phyloP scores from a whole-genome alignment of 2,329 filamentous ascomycete genomes.

The Aspergillus viridinutans region DNA sequence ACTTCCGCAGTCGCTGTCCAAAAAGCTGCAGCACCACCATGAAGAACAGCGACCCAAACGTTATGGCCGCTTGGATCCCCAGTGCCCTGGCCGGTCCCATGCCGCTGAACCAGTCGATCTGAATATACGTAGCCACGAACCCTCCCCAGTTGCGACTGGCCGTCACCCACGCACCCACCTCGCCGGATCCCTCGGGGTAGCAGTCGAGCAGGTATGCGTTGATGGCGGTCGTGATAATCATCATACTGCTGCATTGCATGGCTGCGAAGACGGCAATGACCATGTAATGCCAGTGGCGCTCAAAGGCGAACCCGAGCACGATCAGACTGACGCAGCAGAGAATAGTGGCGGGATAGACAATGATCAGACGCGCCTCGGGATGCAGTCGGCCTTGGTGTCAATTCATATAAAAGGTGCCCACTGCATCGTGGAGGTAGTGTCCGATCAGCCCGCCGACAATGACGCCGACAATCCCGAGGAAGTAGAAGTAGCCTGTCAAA shows the following conservation, averaged over 20 bases:
- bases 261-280: conserved; percentile 46
- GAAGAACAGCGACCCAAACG: conserved; percentile 31
- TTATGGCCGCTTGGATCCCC: conserved; percentile 44
- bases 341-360: conserved; percentile 39
- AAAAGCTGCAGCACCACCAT: conserved; percentile 32
- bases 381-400: conserved; percentile 50
- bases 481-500: conserved; percentile 47
- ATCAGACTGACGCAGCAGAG: conserved; percentile 21
- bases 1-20: conserved; percentile 32
- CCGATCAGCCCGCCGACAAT: conserved; percentile 46
- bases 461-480: conserved; percentile 51
- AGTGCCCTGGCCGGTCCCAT: conserved; percentile 42
- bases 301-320: conserved; percentile 47
- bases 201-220: conserved; percentile 50
- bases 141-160: conserved; percentile 46
- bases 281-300: conserved; percentile 48
- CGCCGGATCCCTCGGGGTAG: conserved; percentile 33
- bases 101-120: conserved; percentile 48
- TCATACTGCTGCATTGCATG: conserved; percentile 52
- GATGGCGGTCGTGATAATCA: conserved; percentile 50
- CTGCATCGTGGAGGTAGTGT: conserved; percentile 52
- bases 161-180: conserved; percentile 44
- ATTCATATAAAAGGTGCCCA: conserved; percentile 45
- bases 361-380: conserved; percentile 52
- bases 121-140: conserved; percentile 40